These are phyloP conservation scores for Panellus pusillus DNA, from an alignment of 768 basidiomycete genomes.

Conservation along the genomic window DNA sequence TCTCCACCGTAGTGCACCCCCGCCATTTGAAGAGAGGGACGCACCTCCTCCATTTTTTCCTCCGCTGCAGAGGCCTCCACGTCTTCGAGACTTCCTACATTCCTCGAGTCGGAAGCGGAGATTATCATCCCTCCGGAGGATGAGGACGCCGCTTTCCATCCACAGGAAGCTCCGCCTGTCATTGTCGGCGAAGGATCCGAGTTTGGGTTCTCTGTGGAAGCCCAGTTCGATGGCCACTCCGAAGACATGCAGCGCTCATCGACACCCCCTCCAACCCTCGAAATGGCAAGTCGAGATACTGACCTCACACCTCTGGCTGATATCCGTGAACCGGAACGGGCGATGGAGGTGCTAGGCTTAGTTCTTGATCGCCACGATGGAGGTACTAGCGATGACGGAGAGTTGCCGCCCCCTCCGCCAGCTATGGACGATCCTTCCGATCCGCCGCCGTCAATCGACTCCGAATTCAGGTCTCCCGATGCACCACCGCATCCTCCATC, in stretches of 20 bases:
- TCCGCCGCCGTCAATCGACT: constrained; percentile 87
- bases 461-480: constrained; percentile 62
- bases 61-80: constrained; percentile 59
- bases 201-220: constrained; percentile 69
- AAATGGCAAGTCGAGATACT: constrained; percentile 71
- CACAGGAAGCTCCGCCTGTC: constrained; percentile 29
- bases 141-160: constrained; percentile 37
- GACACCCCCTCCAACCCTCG: constrained; percentile 76
- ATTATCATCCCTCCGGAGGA: constrained; percentile 60
- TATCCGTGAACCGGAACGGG: constrained; percentile 50
- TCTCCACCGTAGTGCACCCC: constrained; percentile 63
- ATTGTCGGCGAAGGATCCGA: constrained; percentile 74
- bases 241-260: constrained; percentile 62
- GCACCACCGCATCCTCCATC: constrained; percentile 36
- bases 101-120: constrained; percentile 79
- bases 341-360: constrained; percentile 58
- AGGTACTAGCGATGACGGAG: constrained; percentile 34
- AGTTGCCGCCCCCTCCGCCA: constrained; percentile 75
- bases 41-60: constrained; percentile 73
- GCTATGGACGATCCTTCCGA: constrained; percentile 86
- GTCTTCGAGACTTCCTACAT: constrained; percentile 63
- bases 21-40: constrained; percentile 84
- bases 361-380: constrained; percentile 53
- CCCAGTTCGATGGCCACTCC: constrained; percentile 82
- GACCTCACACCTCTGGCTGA: constrained; percentile 68